phyloP scores from a whole-genome alignment of 2,329 filamentous ascomycete genomes.

The Fusarium buxicola region DNA sequence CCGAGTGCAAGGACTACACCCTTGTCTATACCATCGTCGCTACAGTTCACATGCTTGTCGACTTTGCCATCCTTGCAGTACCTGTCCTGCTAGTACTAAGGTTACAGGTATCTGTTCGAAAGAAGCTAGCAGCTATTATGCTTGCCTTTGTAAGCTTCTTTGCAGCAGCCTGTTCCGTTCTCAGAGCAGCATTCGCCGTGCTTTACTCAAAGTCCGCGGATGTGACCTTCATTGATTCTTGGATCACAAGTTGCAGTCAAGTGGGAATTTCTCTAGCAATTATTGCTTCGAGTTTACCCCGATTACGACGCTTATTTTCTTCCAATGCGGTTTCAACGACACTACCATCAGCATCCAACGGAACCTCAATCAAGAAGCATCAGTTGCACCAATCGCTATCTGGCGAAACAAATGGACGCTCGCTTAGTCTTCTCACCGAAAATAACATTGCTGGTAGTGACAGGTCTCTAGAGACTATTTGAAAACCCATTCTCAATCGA shows the following conservation, averaged over 20 bases:
- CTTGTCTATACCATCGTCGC: background rate
- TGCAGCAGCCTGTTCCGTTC: background rate
- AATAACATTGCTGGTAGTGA: no score
- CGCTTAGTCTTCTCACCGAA: no score
- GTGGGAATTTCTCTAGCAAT: background rate
- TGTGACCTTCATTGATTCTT: background rate
- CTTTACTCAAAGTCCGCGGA: background rate
- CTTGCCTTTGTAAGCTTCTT: background rate
- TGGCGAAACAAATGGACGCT: no score
- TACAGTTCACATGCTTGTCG: background rate
- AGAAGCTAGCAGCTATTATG: background rate
- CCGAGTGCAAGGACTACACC: slow-evolving; percentile 1
- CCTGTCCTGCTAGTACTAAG: background rate
- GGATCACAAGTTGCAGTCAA: slow-evolving; percentile 1
- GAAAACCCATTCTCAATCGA: no score
- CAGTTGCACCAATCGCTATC: no score
- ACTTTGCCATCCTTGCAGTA: slow-evolving; percentile 3
- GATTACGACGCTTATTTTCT: no score
- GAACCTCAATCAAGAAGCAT: no score
- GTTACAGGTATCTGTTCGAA: background rate
- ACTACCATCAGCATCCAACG: no score
- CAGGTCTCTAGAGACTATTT: no score
- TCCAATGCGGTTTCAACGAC: no score
- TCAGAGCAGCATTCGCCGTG: background rate
- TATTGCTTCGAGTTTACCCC: background rate